Evolutionary conservation across 306 rosid species (phyloP).

Genomic region (Trichosanthes cucumerina): DNA sequence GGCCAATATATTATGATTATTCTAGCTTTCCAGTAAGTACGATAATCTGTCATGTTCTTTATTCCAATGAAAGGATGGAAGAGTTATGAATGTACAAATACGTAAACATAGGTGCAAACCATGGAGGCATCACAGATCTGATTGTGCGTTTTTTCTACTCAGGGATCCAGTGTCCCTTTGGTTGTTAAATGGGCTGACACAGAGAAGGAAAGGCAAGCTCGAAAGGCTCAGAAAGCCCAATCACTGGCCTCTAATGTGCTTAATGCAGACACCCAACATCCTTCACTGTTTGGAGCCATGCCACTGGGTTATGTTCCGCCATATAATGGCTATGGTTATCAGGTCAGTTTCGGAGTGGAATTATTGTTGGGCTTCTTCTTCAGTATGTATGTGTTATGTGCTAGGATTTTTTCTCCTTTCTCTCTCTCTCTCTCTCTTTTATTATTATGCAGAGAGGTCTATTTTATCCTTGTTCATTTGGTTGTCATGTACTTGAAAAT

Average conservation of each 20-base stretch:
- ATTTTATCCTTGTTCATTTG: neutral
- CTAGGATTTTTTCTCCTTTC: neutral
- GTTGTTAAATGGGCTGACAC: conserved; percentile 99
- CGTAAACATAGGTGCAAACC: neutral
- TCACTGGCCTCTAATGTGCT: conserved; percentile 62
- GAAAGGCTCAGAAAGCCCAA: conserved; percentile 91
- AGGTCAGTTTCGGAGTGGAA: conserved; percentile 36
- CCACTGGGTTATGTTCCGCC: conserved; percentile 85
- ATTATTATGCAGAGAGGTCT: neutral
- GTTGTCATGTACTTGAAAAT: neutral
- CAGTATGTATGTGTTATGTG: neutral
- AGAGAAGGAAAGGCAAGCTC: conserved; percentile 97
- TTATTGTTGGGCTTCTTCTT: neutral
- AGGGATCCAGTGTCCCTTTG: conserved; percentile 98
- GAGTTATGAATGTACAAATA: neutral
- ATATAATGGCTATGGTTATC: conserved; percentile 92
- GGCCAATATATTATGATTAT: neutral
- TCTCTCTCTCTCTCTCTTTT: neutral
- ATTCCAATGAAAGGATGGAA: neutral
- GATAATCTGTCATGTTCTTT: neutral
- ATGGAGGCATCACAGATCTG: conserved; percentile 5
- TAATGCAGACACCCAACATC: conserved; percentile 65
- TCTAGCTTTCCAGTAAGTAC: neutral
- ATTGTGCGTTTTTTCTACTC: conserved; percentile 18
- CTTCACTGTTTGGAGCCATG: conserved; percentile 83